phyloP scores from a whole-genome alignment of 192 early-diverging fungal genomes.

The Backusella psychrophila region DNA sequence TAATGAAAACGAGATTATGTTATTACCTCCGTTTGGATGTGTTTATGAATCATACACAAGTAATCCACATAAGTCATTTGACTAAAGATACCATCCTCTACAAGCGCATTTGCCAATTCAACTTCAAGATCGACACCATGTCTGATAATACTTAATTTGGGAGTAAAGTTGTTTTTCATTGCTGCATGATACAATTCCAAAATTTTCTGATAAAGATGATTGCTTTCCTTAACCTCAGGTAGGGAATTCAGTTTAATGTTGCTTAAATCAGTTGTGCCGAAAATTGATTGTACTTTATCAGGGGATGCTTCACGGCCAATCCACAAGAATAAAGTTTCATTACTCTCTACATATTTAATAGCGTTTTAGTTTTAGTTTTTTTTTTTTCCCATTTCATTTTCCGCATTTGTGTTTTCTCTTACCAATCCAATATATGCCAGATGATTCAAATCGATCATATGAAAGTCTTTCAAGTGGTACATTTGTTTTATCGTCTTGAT shows the following conservation, averaged over 20 bases:
- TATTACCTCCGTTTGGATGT: slow-evolving; percentile 73
- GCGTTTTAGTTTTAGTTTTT: not conserved
- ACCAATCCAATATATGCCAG: slow-evolving; percentile 82
- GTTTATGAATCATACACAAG: slow-evolving; percentile 83
- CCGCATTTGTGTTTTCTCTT: not conserved
- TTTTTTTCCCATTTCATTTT: not conserved
- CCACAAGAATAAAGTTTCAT: slow-evolving; percentile 80
- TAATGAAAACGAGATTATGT: not conserved
- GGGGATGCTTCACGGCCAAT: slow-evolving; percentile 70
- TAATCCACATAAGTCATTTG: slow-evolving; percentile 93
- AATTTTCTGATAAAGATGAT: not conserved
- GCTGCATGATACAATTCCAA: not conserved
- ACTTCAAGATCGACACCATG: slow-evolving; percentile 86
- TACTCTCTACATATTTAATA: slow-evolving; percentile 59
- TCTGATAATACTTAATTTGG: slow-evolving; percentile 68
- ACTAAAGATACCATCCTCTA: slow-evolving; percentile 89
- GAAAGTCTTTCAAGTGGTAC: slow-evolving; percentile 48
- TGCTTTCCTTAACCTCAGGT: not conserved
- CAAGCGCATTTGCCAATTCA: slow-evolving; percentile 72
- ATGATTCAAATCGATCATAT: slow-evolving; percentile 66
- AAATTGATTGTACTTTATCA: slow-evolving; percentile 68
- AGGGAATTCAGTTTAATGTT: slow-evolving; percentile 61
- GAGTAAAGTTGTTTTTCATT: not conserved
- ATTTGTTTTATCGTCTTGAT: slow-evolving; percentile 36
- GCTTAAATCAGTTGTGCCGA: slow-evolving; percentile 77